A percentile compares a stretch with the other conserved stretches of the same genome.
These are phyloP conservation scores for Rhodocollybia butyracea DNA, from an alignment of 768 basidiomycete genomes.

Conservation along the genomic window DNA sequence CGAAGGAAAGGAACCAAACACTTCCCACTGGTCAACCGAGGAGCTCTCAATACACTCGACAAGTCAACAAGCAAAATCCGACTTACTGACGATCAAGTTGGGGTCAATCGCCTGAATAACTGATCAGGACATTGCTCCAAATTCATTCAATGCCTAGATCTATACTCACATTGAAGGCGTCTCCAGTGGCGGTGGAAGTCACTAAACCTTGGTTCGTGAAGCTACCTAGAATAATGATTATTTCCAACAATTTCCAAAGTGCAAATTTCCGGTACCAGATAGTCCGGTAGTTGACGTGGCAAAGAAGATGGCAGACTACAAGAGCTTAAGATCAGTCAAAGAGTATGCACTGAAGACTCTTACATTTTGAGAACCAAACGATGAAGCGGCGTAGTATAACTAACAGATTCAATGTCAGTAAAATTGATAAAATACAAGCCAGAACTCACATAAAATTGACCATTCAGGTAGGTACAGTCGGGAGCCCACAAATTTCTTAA, in stretches of 20 bases:
- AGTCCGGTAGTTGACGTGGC: slow-evolving; percentile 48
- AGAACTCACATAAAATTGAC: slow-evolving; percentile 7
- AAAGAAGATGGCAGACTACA: slow-evolving; percentile 51
- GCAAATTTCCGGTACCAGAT: slow-evolving; percentile 26
- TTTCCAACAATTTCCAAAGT: not conserved
- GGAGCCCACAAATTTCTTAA: slow-evolving; percentile 28
- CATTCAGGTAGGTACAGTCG: slow-evolving; percentile 26
- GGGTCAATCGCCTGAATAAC: slow-evolving; percentile 47
- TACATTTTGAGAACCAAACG: slow-evolving; percentile 53
- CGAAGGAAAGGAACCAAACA: slow-evolving; percentile 47
- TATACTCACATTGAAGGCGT: slow-evolving; percentile 38
- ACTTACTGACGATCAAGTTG: slow-evolving; percentile 20
- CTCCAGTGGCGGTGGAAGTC: slow-evolving; percentile 35
- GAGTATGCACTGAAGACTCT: not conserved
- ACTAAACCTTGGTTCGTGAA: slow-evolving; percentile 48
- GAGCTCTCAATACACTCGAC: too few species aligned
- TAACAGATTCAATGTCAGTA: slow-evolving; percentile 15
- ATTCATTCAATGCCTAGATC: not conserved
- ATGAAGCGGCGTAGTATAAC: slow-evolving; percentile 55
- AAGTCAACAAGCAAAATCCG: not conserved
- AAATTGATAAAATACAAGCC: not conserved
- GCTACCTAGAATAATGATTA: slow-evolving; percentile 24
- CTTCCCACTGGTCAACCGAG: not conserved
- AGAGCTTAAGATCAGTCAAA: not conserved
- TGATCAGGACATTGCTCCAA: not conserved